These are phyloP conservation scores for Xylariales sp. DNA, from an alignment of 2,329 filamentous ascomycete genomes.

Conservation along the genomic window DNA sequence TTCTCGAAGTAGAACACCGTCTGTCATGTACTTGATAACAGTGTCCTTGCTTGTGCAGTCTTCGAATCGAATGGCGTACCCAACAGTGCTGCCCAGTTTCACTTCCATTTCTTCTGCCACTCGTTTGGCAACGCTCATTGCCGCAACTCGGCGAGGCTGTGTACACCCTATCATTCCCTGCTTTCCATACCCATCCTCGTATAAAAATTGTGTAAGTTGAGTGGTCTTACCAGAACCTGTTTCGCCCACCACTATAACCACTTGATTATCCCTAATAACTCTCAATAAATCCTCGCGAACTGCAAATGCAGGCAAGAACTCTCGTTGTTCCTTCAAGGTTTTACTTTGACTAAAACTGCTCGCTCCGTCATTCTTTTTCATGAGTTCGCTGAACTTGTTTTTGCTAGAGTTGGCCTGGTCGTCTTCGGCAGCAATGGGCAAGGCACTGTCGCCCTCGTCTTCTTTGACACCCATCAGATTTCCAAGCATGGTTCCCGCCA, in stretches of 20 bases:
- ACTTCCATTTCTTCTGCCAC: conserved; percentile 99
- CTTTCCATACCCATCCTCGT: conserved; percentile 93
- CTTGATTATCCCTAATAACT: conserved; percentile 96
- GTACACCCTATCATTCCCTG: conserved; percentile 94
- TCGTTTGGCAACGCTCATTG: conserved; percentile 98
- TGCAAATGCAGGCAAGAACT: conserved; percentile 94
- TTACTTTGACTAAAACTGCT: conserved; percentile 96
- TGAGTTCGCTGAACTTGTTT: conserved; percentile 87
- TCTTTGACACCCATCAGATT: conserved; percentile 97
- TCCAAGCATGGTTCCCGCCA: conserved; percentile 89
- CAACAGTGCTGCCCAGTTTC: conserved; percentile 85
- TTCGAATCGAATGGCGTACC: conserved; percentile 98
- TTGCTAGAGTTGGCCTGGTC: conserved; percentile 70
- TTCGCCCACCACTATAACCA: conserved; percentile 95
- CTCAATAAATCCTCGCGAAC: conserved; percentile 92
- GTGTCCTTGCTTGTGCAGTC: conserved; percentile 98
- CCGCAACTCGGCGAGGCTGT: conserved; percentile 93
- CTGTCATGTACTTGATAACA: conserved; percentile 98
- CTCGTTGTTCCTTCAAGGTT: conserved; percentile 87
- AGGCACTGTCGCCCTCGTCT: conserved; percentile 89
- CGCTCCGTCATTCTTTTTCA: conserved; percentile 87
- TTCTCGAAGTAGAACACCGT: conserved; percentile 92
- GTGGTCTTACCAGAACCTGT: conserved; percentile 98
- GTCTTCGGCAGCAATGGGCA: conserved; percentile 79
- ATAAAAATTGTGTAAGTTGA: conserved; percentile 93